A percentile compares a stretch with the other conserved stretches of the same genome.
Conservation (phyloP, 805 yeast genomes). For the Lachancea nothofagi region DNA sequence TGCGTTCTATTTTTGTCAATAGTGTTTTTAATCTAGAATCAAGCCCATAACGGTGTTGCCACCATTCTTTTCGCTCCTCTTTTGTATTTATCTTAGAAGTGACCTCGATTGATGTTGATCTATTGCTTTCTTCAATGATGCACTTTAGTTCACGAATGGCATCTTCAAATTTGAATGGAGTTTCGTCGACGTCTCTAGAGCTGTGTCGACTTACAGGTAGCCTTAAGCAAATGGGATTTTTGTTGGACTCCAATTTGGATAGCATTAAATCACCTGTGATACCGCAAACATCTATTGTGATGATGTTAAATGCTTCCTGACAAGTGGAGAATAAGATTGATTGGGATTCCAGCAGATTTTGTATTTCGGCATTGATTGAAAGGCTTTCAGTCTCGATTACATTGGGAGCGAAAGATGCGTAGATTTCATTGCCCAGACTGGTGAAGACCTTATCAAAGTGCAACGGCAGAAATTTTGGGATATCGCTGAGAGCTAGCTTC, state of each 20-base stretch:
- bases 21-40: conserved; percentile 52
- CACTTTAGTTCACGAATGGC: conserved; percentile 42
- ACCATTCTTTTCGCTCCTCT: conserved; percentile 68
- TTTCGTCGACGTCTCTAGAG: conserved; percentile 41
- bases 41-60: conserved; percentile 59
- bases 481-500: conserved; percentile 18
- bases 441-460: conserved; percentile 20
- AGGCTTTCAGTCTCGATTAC: conserved; percentile 1
- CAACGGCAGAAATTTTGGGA: conserved; percentile 21
- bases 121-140: conserved; percentile 58
- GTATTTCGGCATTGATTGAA: background rate
- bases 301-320: conserved; percentile 26
- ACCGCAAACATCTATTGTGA: conserved; percentile 57
- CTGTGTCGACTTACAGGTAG: conserved; percentile 54
- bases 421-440: conserved; percentile 16
- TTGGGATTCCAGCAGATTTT: background rate
- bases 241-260: conserved; percentile 37
- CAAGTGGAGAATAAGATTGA: background rate
- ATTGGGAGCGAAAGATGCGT: conserved; percentile 13
- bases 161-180: conserved; percentile 38
- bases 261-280: conserved; percentile 54
- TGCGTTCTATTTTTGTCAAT: conserved; percentile 51
- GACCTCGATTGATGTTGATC: conserved; percentile 48
- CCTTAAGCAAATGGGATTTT: conserved; percentile 38
- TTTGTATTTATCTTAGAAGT: conserved; percentile 49